Percentiles rank a stretch among this genome's conserved stretches.
These are phyloP conservation scores for Blastobotrys petasosporus DNA, from an alignment of 1,139 yeast genomes.

Conservation along the genomic window DNA sequence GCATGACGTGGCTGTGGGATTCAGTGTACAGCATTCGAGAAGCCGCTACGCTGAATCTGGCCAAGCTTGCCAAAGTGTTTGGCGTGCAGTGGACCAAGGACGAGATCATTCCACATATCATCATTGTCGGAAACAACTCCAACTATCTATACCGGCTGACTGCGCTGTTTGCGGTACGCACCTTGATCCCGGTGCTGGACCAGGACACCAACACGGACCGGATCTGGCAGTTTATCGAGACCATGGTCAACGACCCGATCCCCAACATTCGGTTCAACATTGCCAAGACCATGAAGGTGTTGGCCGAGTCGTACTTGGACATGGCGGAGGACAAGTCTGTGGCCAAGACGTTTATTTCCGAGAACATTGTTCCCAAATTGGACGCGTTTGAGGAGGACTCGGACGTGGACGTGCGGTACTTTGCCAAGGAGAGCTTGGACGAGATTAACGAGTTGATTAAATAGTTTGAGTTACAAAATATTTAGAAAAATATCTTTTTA, in stretches of 20 bases:
- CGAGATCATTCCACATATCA: constrained; percentile 73
- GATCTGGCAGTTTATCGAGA: constrained; percentile 73
- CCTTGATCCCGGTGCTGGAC: constrained; percentile 54
- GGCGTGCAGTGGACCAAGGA: constrained; percentile 92
- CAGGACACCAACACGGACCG: constrained; percentile 52
- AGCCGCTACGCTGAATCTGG: constrained; percentile 85
- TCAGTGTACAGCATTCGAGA: constrained; percentile 94
- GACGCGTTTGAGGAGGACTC: constrained; percentile 58
- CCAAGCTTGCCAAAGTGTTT: constrained; percentile 74
- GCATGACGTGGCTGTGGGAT: constrained; percentile 98
- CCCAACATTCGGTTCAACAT: constrained; percentile 94
- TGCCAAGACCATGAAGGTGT: constrained; percentile 70
- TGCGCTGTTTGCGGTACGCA: constrained; percentile 79
- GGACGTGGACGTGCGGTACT: constrained; percentile 87
- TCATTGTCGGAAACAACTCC: constrained; percentile 46
- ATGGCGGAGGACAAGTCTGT: constrained; percentile 14
- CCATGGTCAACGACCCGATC: constrained; percentile 69
- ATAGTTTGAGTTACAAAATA: not conserved
- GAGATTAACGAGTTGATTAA: constrained; percentile 24
- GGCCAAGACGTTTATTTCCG: constrained; percentile 42
- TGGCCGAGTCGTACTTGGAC: constrained; percentile 45
- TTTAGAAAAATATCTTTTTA: not conserved
- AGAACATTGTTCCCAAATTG: constrained; percentile 58
- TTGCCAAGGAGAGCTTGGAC: constrained; percentile 52
- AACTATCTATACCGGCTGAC: constrained; percentile 90